Base-by-base conservation (phyloP, 2,329 filamentous ascomycete genomes). In the Fusarium cyanostomum region DNA sequence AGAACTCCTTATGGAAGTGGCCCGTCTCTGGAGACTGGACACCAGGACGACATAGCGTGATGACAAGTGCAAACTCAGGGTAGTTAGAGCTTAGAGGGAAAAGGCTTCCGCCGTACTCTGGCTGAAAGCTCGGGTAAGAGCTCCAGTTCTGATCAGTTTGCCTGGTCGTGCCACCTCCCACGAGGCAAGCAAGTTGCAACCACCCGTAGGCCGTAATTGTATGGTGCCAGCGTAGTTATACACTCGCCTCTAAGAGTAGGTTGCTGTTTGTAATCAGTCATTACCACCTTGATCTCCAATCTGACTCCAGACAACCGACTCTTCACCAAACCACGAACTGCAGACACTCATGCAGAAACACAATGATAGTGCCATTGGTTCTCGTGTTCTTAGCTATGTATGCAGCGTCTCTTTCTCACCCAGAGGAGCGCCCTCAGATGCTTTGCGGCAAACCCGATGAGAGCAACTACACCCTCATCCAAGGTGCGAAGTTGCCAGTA, bases 1-100 rank as follows among this genome's bases (percentile, higher is more conserved):
- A 62, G 66, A 66, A 62, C 67, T 68, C 67, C 67, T 69, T 69
- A 8, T 10, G 30, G 57, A 52, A 13, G 24, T 3, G 7, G 2
- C 13, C n/a, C 18, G 31, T 18, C 26, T 10, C 33, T 33, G 3
- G 8, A 3, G 5, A 3, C 3, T n/a, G 8, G 9, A 28, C 15
- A 15, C 28, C 39, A 27, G 11, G 43, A 28, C 7, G 21, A 41
- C 3, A 54, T 52, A 31, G 8, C 28, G 28, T 10, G n/a, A n/a
- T n/a, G n/a, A n/a, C n/a, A n/a, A n/a, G n/a, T n/a, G n/a, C n/a
- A n/a, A n/a, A n/a, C n/a, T n/a, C n/a, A n/a, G n/a, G n/a, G n/a
- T n/a, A n/a, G n/a, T n/a, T n/a, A n/a, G n/a, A n/a, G n/a, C n/a
- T n/a, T n/a, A n/a, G n/a, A n/a, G n/a, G n/a, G n/a, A n/a, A n/a